These are phyloP conservation scores for Euphorbia tirucalli DNA, from an alignment of 345 rosid species.

Conservation along the genomic window DNA sequence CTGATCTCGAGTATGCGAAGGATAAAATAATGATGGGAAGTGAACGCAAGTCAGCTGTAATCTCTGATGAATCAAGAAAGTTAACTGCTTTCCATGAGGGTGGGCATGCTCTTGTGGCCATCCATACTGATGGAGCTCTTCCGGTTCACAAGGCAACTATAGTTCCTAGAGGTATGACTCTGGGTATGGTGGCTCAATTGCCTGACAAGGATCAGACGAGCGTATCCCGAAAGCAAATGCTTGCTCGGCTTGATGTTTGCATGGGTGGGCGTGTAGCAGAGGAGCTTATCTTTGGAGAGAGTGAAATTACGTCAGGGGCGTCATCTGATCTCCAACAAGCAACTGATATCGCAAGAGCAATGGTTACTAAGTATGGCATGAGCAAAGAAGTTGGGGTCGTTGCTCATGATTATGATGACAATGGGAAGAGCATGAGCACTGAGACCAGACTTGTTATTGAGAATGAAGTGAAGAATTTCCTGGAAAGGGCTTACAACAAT, in stretches of 20 bases:
- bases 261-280: constrained; percentile 98
- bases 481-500: constrained; percentile 84
- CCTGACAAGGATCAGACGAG: constrained; percentile 83
- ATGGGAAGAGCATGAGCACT: constrained; percentile 97
- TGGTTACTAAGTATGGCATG: constrained; percentile 94
- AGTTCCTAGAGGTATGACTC: constrained; percentile 91
- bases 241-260: constrained; percentile 85
- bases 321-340: constrained; percentile 84
- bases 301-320: constrained; percentile 86
- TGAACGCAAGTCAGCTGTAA: constrained; percentile 91
- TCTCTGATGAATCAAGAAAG: constrained; percentile 70
- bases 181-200: constrained; percentile 91
- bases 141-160: constrained; percentile 97
- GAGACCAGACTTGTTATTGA: constrained; percentile 92
- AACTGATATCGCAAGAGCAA: constrained; percentile 71
- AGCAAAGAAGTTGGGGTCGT: constrained; percentile 86
- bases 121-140: constrained; percentile 85
- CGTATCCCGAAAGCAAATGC: constrained; percentile 85
- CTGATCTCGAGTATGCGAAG: constrained; percentile 87
- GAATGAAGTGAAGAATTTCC: constrained; percentile 63
- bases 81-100: constrained; percentile 94
- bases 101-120: constrained; percentile 96
- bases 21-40: constrained; percentile 98
- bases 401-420: constrained; percentile 66
- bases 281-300: constrained; percentile 89